Conservation (phyloP, 331 rosid species). For the Erythrophleum ivorense region DNA sequence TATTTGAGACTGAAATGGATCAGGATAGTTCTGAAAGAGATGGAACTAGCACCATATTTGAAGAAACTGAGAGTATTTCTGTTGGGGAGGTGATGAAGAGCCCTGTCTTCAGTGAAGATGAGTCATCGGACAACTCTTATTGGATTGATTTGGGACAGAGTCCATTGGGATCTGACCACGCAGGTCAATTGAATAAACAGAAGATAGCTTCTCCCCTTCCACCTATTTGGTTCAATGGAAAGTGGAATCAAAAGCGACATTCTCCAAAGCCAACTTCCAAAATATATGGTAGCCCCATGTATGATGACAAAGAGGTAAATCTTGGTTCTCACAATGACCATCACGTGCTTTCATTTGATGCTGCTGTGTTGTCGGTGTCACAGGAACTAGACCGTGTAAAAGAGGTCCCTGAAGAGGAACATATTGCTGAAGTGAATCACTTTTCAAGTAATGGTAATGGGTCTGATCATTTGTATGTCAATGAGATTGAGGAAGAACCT, state of each 20-base stretch:
- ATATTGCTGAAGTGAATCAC: constrained; percentile 47
- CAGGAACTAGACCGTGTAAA: constrained; percentile 80
- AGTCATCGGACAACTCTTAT: constrained; percentile 86
- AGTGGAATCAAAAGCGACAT: constrained; percentile 59
- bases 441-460: constrained; percentile 55
- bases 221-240: constrained; percentile 76
- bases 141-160: constrained; percentile 99
- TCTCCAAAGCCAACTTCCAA: constrained; percentile 76
- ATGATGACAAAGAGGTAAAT: constrained; percentile 65
- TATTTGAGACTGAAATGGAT: constrained; percentile 91
- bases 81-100: constrained; percentile 97
- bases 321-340: constrained; percentile 57
- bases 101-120: constrained; percentile 97
- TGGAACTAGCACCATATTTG: constrained; percentile 94
- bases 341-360: constrained; percentile 83
- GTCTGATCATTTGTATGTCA: constrained; percentile 39
- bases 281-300: constrained; percentile 80
- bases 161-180: constrained; percentile 80
- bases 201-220: constrained; percentile 84
- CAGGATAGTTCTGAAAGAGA: constrained; percentile 94
- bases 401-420: constrained; percentile 76
- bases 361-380: constrained; percentile 85
- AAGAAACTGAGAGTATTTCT: constrained; percentile 88
- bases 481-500: constrained; percentile 69
- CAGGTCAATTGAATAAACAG: constrained; percentile 61